Base-by-base conservation (phyloP, 129 eudicot genomes). In the Logfia minima region DNA sequence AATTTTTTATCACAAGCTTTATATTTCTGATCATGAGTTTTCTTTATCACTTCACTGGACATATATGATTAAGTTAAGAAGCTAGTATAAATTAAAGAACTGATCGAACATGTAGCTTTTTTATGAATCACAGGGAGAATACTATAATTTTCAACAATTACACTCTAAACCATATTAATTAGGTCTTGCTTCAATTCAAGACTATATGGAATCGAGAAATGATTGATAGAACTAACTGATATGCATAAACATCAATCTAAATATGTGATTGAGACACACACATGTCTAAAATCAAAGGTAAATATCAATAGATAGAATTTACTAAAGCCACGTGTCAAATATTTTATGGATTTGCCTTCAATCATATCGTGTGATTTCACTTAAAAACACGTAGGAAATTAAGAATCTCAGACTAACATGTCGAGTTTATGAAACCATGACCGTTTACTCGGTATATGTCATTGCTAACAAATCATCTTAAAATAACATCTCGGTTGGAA, bases 1-100 rank as follows among this genome's bases (percentile, higher is more conserved):
- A 74, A 56, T 41, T 56, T 67, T 2, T 14, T 39, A 66, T 80
- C 80, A 74, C 53, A 52, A 63, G 39, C 34, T 70, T 55, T 34
- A 48, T 17, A 51, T 32, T 53, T 26, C 37, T 48, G 55, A 48
- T 72, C 60, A 71, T 23, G 37, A 55, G 22, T 73, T 66, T 23
- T 79, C 74, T 34, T 43, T 10, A 65, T 65, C 75, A 19, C 4
- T 66, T 58, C 41, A 43, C 37, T 70, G 14, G 48, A 28, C 77
- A 58, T 4, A 11, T 62, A 61, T 23, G 4, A 23, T 41, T 3
- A 24, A 34, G 22, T 55, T 67, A 35, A 45, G 8, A 45, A 75
- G 10, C 52, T 3, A 35, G 8, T 34, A 34, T 8, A 34, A 34
- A 32, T 32, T 32, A 32, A 32, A 34, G 8, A 34, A 34, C 37